Conservation (phyloP, 768 basidiomycete species). For the Tricholomella constricta region DNA sequence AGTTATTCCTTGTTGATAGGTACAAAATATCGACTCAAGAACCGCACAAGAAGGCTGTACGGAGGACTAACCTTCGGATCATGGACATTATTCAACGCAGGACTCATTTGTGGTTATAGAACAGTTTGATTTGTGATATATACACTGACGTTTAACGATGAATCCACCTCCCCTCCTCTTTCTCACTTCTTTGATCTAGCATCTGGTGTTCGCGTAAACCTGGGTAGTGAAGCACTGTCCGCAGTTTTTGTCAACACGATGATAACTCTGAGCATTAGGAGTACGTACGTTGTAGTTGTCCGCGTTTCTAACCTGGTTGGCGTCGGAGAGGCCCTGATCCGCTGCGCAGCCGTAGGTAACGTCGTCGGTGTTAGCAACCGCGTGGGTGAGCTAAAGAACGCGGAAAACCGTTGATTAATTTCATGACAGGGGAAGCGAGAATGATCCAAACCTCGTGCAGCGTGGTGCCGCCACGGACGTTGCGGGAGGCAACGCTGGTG, state of each 20-base stretch:
- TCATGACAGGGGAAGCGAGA: no score
- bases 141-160: no score
- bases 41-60: no score
- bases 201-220: background rate
- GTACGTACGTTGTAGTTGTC: constrained; percentile 49
- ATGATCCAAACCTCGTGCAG: constrained; percentile 30
- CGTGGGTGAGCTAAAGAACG: constrained; percentile 39
- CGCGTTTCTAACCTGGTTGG: constrained; percentile 39
- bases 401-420: background rate
- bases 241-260: background rate
- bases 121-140: no score
- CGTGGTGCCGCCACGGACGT: constrained; percentile 49
- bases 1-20: no score
- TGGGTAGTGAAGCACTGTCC: constrained; percentile 1
- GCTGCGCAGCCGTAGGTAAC: constrained; percentile 42
- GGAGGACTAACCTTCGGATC: no score
- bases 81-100: no score
- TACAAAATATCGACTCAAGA: no score
- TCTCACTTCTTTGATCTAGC: no score
- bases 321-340: constrained; percentile 40
- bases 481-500: constrained; percentile 46
- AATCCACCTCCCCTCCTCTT: no score
- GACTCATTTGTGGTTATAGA: no score
- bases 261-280: background rate
- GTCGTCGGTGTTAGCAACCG: constrained; percentile 41